Evolutionary conservation across 208 protist genomes (phyloP).

Genomic region (Eutreptiella sp.): DNA sequence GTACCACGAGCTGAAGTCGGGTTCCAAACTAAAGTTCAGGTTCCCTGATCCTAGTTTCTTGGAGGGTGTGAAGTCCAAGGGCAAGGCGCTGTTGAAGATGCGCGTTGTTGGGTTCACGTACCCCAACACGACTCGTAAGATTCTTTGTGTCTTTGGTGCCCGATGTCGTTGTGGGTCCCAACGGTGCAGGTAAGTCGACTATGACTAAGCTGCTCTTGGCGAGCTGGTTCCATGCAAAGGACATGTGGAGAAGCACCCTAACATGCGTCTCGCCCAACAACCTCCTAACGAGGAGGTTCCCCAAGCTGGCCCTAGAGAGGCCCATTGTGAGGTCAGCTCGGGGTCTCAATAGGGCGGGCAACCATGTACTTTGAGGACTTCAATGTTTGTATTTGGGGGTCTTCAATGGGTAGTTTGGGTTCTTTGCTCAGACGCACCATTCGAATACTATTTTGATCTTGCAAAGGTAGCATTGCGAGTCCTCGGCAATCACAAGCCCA

Average conservation of each 20-base stretch:
- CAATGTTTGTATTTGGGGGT: no score
- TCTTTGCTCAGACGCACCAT: no score
- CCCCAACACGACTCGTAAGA: conserved; percentile 33
- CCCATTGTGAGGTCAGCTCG: conserved; percentile 31
- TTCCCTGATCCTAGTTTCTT: conserved; percentile 49
- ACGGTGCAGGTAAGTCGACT: conserved; percentile 56
- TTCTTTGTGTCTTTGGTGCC: conserved; percentile 37
- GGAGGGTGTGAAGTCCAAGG: conserved; percentile 53
- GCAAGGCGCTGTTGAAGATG: conserved; percentile 58
- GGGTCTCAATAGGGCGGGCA: conserved; percentile 39
- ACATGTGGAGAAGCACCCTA: conserved; percentile 45
- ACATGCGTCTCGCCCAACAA: conserved; percentile 49
- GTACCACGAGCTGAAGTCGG: conserved; percentile 46
- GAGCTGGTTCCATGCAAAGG: conserved; percentile 38
- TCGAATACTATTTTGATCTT: no score
- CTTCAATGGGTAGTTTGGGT: no score
- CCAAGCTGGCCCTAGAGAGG: conserved; percentile 48
- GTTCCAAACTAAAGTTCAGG: conserved; percentile 31
- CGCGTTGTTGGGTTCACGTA: conserved; percentile 47
- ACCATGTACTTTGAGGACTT: no score
- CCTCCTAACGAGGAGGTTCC: conserved; percentile 45
- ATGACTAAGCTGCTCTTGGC: conserved; percentile 50
- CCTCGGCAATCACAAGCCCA: no score
- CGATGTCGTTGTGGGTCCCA: conserved; percentile 46
- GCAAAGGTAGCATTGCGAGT: no score